Evolutionary conservation across 768 basidiomycete species (phyloP).

Genomic region (Rhodotorula paludigena): DNA sequence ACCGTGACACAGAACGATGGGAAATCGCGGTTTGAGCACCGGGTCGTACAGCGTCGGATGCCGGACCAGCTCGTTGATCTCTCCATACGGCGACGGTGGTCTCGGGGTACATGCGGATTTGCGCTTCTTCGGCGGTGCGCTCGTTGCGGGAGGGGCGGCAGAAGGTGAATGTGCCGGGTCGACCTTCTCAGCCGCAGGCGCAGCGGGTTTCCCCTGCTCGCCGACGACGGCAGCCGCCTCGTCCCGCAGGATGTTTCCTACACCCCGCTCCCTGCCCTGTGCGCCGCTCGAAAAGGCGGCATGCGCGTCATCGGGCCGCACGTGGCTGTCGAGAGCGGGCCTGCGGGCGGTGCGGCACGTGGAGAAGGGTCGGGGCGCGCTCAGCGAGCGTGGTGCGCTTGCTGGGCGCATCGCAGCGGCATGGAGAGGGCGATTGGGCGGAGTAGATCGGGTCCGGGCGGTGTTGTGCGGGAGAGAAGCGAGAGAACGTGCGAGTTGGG

Average conservation of each 20-base stretch:
- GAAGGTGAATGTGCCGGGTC: too few relatives aligned
- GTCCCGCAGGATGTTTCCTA: too few relatives aligned
- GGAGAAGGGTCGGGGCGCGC: neutral
- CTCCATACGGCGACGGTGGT: slow-evolving; percentile 24
- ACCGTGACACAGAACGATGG: slow-evolving; percentile 96
- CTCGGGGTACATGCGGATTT: neutral
- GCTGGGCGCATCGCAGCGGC: too few relatives aligned
- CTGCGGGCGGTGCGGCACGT: neutral
- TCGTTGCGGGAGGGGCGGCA: neutral
- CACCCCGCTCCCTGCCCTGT: too few relatives aligned
- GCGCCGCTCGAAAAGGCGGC: too few relatives aligned
- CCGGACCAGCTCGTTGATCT: slow-evolving; percentile 54
- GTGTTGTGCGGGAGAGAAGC: too few relatives aligned
- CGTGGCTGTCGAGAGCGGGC: neutral
- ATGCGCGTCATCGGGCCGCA: too few relatives aligned
- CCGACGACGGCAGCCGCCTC: too few relatives aligned
- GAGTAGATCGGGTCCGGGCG: too few relatives aligned
- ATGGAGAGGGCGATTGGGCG: too few relatives aligned
- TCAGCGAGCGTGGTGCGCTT: neutral
- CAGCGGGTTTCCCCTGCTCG: too few relatives aligned
- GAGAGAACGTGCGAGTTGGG: neutral
- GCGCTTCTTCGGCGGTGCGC: too few relatives aligned
- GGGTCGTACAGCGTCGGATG: slow-evolving; percentile 77
- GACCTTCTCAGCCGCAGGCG: neutral
- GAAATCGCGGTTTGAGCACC: slow-evolving; percentile 71